These are phyloP conservation scores for Filosporella fistucella DNA, from an alignment of 495 filamentous ascomycete genomes.

Conservation along the genomic window DNA sequence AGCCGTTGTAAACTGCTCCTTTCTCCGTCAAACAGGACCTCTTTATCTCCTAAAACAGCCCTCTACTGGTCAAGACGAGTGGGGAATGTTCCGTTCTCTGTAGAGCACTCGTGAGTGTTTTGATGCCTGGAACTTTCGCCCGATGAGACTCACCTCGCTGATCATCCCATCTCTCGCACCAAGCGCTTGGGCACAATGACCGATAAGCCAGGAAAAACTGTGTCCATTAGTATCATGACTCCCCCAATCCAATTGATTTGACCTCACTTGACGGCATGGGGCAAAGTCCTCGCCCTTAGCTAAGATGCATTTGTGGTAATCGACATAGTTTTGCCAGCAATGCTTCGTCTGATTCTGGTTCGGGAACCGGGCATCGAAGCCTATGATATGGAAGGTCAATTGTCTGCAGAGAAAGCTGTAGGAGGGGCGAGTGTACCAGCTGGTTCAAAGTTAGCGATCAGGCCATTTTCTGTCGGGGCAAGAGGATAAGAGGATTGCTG, in stretches of 20 bases:
- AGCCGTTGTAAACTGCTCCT: constrained; percentile 13
- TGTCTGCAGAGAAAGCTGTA: not conserved
- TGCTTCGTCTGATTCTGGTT: constrained; percentile 92
- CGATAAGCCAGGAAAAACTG: constrained; percentile 95
- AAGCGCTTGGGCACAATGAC: constrained; percentile 92
- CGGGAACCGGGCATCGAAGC: constrained; percentile 98
- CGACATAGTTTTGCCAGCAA: constrained; percentile 99
- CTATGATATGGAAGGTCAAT: constrained; percentile 42
- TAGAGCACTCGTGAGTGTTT: constrained; percentile 8
- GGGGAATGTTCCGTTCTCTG: constrained; percentile 92
- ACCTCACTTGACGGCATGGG: constrained; percentile 87
- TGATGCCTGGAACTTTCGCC: not conserved
- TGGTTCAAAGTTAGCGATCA: constrained; percentile 41
- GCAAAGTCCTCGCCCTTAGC: constrained; percentile 99
- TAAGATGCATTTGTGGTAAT: constrained; percentile 98
- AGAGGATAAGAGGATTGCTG: constrained; percentile 5
- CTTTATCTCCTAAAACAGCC: constrained; percentile 2
- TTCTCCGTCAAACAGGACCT: constrained; percentile 6
- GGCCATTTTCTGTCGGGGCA: constrained; percentile 18
- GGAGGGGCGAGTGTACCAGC: constrained; percentile 18
- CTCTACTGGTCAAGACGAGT: constrained; percentile 56
- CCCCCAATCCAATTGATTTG: constrained; percentile 17
- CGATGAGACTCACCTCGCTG: constrained; percentile 73
- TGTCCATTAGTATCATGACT: constrained; percentile 11
- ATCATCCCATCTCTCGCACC: constrained; percentile 94